Base-by-base conservation (phyloP, 805 yeast genomes). In the Yamadazyma ubonensis region DNA sequence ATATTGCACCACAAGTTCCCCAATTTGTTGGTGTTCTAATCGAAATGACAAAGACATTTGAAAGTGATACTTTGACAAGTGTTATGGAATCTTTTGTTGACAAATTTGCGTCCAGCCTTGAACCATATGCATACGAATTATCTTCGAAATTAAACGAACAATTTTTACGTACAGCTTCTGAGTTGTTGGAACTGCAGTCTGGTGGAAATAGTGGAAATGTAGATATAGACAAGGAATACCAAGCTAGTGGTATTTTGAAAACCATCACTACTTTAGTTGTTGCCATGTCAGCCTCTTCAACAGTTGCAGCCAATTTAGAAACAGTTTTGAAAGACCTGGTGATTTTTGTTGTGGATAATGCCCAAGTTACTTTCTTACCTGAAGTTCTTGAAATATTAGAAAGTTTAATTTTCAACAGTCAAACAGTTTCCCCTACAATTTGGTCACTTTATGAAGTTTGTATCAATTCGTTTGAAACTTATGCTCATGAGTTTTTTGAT, bases 161-260 rank as follows among this genome's bases (percentile, higher is more conserved):
- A 57, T 88, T 90, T 54, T 54, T 86, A 53, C 71, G 75, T 48
- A 58, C 87, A 19, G 84, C 90, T 2, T 65, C 70, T 34, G 96
- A 90, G 37, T 61, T 57, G 21, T 52, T 63, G 38, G 67, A 62
- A 3, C 44, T 49, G 38, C 54, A 52, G 40, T 32, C 48, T 29
- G 31, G 22, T 27, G 27, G 31, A 29, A 44, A 46, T 8, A 36
- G 44, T 3, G 54, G 44, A 21, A 52, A 47, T 25, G 58, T 52
- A 40, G 62, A 57, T 42, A 45, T 55, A 19, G 71, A 67, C 45
- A 67, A 67, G 51, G 73, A 70, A 48, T 66, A 62, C 46, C 73
- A 67, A 50, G 74, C 73, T 6, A 54, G 65, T 25, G 74, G 74
- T 27, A 59, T 69, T 14, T 56, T 70, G 47, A 65, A 55, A 44